Evolutionary conservation across 305 asterid genomes (phyloP), one percentile per base, ranked within the genome.

Genomic region (Solanum hybrid): DNA sequence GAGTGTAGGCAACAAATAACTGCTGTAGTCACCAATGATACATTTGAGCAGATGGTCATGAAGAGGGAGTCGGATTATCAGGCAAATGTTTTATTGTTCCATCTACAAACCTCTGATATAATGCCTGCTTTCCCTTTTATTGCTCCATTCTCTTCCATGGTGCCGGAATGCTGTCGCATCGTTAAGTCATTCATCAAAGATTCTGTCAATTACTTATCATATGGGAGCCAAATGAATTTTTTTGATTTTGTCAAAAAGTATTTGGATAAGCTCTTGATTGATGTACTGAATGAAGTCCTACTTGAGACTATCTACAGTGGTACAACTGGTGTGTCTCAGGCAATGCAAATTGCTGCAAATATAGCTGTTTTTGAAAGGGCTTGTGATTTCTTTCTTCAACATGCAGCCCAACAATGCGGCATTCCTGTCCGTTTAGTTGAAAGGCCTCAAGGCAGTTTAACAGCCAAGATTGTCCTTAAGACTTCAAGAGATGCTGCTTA

Each of bases 61-160:
- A 97, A 96, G 90, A 97, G 95, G 94, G 99, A 97, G 89, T 94
- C 98, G 0, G 99, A 97, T 26, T 97, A 97, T 93, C 99, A 96
- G 91, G 88, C 98, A 67, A 97, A 96, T 90, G 99, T 96, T 26
- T 94, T 97, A 76, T 86, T 96, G 31, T 96, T 97, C 89, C 99
- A 97, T 93, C 96, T 97, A 31, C 99, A 97, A 83, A 95, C 96
- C 85, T 95, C 99, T 4, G 98, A 96, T 88, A 96, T 97, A 89
- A 97, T 97, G 99, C 99, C 99, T 0, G 99, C 99, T 57, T 97
- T 97, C 88, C 99, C 99, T 3, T 97, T 95, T 89, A 96, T 97
- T 36, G 98, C 99, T 71, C 98, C 99, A 11, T 97, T 96, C 92
- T 97, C 99, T 73, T 94, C 95, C 69, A 95, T 95, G 98, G 98